phyloP scores from a whole-genome alignment of 2,329 filamentous ascomycete species.

The Pestalotiopsis sp. region DNA sequence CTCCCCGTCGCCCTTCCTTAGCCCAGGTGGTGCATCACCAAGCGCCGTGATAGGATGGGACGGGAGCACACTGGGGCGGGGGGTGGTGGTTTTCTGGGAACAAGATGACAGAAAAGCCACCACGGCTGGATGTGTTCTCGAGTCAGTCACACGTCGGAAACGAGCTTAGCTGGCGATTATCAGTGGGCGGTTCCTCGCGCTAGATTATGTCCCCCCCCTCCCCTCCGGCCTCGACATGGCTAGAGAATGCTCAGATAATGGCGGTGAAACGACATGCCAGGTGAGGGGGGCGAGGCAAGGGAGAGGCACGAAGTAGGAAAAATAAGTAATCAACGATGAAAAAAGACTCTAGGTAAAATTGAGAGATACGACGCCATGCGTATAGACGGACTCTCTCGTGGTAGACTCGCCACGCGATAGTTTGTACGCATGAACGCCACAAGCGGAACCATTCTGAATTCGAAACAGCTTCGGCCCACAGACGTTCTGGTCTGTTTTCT shows the following conservation, averaged over 20 bases:
- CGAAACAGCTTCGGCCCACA: slow-evolving; percentile 1
- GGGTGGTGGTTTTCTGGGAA: no score
- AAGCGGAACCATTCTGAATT: neutral
- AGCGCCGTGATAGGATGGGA: neutral
- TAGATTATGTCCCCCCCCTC: no score
- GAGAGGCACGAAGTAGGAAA: neutral
- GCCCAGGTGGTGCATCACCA: neutral
- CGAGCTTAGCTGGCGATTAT: neutral
- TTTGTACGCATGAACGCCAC: neutral
- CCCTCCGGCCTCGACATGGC: neutral
- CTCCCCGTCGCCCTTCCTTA: neutral
- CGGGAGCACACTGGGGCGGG: no score
- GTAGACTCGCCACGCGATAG: neutral
- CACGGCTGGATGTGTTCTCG: neutral
- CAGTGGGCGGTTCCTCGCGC: neutral
- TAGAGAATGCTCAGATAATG: neutral
- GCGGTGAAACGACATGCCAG: neutral
- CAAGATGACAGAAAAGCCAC: no score
- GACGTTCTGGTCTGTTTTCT: neutral
- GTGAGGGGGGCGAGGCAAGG: neutral
- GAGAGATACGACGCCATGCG: neutral
- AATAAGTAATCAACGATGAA: neutral
- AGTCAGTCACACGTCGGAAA: slow-evolving; percentile 4
- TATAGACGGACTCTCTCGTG: neutral
- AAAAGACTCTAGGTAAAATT: neutral